phyloP scores from a whole-genome alignment of 73 alveolate genomes.

The Tetrahymena borealis region DNA sequence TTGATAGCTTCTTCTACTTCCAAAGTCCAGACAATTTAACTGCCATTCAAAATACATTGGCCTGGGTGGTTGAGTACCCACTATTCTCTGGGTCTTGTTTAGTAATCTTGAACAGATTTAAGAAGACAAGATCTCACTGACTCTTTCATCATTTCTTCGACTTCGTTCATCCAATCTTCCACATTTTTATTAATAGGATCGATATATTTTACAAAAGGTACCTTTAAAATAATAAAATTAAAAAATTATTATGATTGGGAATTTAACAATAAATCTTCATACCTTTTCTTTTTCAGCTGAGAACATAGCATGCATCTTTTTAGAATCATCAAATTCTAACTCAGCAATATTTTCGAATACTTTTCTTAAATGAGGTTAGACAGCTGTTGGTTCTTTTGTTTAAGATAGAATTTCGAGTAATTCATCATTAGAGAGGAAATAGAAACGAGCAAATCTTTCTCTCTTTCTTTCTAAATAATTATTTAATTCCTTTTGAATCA shows the following conservation, averaged over 20 bases:
- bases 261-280: conserved; percentile 45
- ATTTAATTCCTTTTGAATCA: conserved; percentile 61
- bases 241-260: conserved; percentile 42
- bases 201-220: conserved; percentile 74
- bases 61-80: conserved; percentile 99
- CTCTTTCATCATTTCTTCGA: conserved; percentile 95
- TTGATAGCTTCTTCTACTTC: conserved; percentile 98
- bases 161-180: conserved; percentile 99
- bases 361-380: conserved; percentile 61
- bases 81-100: conserved; percentile 82
- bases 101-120: conserved; percentile 85
- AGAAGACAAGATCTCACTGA: conserved; percentile 86
- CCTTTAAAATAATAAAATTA: conserved; percentile 56
- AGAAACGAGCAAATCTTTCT: conserved; percentile 95
- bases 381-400: conserved; percentile 68
- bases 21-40: conserved; percentile 96
- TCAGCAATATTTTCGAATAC: conserved; percentile 72
- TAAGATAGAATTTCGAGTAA: conserved; percentile 90
- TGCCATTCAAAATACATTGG: conserved; percentile 95
- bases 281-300: conserved; percentile 84
- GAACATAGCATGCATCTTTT: conserved; percentile 95
- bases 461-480: conserved; percentile 70
- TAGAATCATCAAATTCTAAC: conserved; percentile 68
- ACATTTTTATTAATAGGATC: conserved; percentile 93
- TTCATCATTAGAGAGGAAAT: conserved; percentile 95